Evolutionary conservation across 2,329 filamentous ascomycete species (phyloP), one percentile per base, ranked within the genome.

Genomic region (Paracamarosporium sp.): DNA sequence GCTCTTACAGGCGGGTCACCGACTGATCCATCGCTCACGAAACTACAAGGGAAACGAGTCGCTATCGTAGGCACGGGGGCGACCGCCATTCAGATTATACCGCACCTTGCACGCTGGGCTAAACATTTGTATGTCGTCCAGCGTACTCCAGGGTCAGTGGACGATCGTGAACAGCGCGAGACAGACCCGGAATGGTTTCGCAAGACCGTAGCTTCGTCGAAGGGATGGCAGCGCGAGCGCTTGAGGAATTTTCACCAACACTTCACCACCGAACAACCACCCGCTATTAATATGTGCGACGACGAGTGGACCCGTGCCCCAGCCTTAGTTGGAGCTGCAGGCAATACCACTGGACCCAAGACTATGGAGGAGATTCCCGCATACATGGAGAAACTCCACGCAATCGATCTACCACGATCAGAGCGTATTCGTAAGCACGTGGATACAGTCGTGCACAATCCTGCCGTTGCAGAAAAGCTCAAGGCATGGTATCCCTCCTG

Each of bases 401-500:
- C 13, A 2, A 35, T 58, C 13, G 50, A 58, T 38, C 25, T 55
- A 3, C 56, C 51, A n/a, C 44, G 56, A 40, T 51, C 46, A 6
- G 79, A 81, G 25, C 62, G 74, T 0, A 71, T 84, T n/a, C 81
- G 85, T 1, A 71, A 70, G 3, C 79, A 83, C 2, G 76, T 82
- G 5, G 80, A 82, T n/a, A 64, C 75, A 0, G 70, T 83, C n/a
- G 85, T 89, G n/a, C 71, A 81, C 35, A 81, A 88, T 62, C 70
- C 72, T 11, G 71, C 69, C 1, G 85, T 81, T 0, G 86, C 86
- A 0, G 78, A 79, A 27, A 78, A 72, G 2, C 78, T 89, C 6
- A 85, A 86, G 66, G 77, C 85, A 0, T 88, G 84, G 83, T 90
- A 89, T 65, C 81, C 83, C 0, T 73, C 74, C 0, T 88, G 83